A percentile compares a stretch with the other conserved stretches of the same genome.
These are phyloP conservation scores for Boletus sp. DNA, from an alignment of 1,284 basidiomycete genomes.

Conservation along the genomic window DNA sequence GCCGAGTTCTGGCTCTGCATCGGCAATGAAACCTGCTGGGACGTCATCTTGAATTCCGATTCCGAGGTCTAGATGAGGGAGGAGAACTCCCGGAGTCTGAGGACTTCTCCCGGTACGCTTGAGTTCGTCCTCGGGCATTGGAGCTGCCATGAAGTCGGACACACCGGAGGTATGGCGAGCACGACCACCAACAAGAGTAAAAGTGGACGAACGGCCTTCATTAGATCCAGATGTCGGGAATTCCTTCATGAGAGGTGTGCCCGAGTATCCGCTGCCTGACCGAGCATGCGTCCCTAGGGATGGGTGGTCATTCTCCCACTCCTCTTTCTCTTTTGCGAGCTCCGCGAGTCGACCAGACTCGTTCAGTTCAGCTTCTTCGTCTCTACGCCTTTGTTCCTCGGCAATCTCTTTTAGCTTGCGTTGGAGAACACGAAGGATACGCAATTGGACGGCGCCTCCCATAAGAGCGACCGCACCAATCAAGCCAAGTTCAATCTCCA, in stretches of 20 bases:
- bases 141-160: slow-evolving; percentile 67
- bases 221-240: slow-evolving; percentile 48
- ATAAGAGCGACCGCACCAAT: slow-evolving; percentile 77
- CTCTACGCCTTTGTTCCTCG: slow-evolving; percentile 68
- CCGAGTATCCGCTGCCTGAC: slow-evolving; percentile 55
- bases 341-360: slow-evolving; percentile 71
- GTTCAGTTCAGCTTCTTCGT: slow-evolving; percentile 71
- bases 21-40: slow-evolving; percentile 60
- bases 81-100: slow-evolving; percentile 50
- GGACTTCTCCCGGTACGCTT: slow-evolving; percentile 45
- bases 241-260: slow-evolving; percentile 56
- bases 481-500: slow-evolving; percentile 91
- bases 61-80: slow-evolving; percentile 73
- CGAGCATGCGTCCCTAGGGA: slow-evolving; percentile 55
- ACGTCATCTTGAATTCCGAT: slow-evolving; percentile 67
- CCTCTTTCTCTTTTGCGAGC: slow-evolving; percentile 67
- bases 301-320: slow-evolving; percentile 87
- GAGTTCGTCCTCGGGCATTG: slow-evolving; percentile 55
- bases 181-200: slow-evolving; percentile 48
- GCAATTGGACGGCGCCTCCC: slow-evolving; percentile 87
- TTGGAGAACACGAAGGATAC: slow-evolving; percentile 76
- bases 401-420: slow-evolving; percentile 76
- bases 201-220: slow-evolving; percentile 46
- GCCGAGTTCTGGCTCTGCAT: slow-evolving; percentile 22
- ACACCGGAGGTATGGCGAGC: slow-evolving; percentile 58